Evolutionary conservation across 148 eudicot genomes (phyloP).

Genomic region (Chenopodium formosanum): DNA sequence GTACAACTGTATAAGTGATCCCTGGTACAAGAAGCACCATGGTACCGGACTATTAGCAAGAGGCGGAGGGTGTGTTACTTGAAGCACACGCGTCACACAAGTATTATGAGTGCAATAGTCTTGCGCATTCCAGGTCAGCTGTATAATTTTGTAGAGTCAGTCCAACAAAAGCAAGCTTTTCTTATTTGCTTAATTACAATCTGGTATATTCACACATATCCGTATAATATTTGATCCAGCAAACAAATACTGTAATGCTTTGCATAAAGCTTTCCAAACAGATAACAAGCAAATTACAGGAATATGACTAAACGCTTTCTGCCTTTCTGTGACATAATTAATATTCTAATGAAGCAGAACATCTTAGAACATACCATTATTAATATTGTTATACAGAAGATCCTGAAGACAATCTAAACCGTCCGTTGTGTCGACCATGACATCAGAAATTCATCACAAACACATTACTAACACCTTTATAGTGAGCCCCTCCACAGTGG

Average conservation of each 20-base stretch:
- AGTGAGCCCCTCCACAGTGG: conserved; percentile 17
- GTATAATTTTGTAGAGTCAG: not conserved
- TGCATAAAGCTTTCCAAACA: not conserved
- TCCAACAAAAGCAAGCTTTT: not conserved
- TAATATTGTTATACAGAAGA: not conserved
- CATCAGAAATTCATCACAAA: conserved; percentile 15
- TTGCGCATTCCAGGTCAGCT: no score
- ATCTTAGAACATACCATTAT: conserved; percentile 19
- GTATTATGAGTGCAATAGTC: no score
- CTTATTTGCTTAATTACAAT: not conserved
- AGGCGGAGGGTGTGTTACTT: no score
- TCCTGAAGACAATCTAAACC: conserved; percentile 12
- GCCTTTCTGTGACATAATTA: not conserved
- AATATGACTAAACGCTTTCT: not conserved
- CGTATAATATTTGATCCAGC: not conserved
- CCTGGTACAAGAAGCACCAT: no score
- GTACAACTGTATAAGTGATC: no score
- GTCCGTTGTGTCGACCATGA: conserved; percentile 9
- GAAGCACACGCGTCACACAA: no score
- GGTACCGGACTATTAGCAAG: no score
- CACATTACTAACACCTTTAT: conserved; percentile 16
- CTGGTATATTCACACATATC: not conserved
- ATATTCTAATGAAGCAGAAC: conserved; percentile 15
- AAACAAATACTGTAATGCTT: not conserved
- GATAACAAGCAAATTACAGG: not conserved